Conservation (phyloP, 2,329 filamentous ascomycete species). For the Colletotrichum tropicale region DNA sequence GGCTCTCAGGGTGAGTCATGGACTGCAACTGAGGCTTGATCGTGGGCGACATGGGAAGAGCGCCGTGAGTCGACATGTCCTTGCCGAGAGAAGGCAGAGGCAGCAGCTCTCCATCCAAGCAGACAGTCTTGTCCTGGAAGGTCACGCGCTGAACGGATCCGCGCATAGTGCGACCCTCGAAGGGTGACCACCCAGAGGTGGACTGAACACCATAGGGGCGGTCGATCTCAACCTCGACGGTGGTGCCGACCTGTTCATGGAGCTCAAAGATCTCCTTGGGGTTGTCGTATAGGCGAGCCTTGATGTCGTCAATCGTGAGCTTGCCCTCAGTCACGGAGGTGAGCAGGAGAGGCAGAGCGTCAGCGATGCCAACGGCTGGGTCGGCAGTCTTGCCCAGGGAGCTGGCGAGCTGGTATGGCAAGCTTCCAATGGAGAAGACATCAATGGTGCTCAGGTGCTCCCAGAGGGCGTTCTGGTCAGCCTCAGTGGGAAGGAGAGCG, state of each 20-base stretch:
- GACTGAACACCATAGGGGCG: slow-evolving; percentile 66
- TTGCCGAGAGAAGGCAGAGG: slow-evolving; percentile 64
- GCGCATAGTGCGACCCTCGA: slow-evolving; percentile 70
- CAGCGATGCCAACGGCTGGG: slow-evolving; percentile 70
- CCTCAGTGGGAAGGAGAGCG: slow-evolving; percentile 66
- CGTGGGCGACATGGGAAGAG: slow-evolving; percentile 60
- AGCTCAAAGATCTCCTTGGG: slow-evolving; percentile 83
- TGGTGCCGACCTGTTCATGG: slow-evolving; percentile 77
- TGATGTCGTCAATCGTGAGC: slow-evolving; percentile 76
- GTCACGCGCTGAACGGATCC: slow-evolving; percentile 77
- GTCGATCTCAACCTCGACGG: slow-evolving; percentile 78
- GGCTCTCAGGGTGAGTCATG: slow-evolving; percentile 40
- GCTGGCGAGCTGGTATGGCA: slow-evolving; percentile 76
- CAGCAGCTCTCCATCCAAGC: slow-evolving; percentile 71
- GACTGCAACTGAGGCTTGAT: slow-evolving; percentile 55
- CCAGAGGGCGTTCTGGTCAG: slow-evolving; percentile 78
- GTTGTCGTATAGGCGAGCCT: slow-evolving; percentile 74
- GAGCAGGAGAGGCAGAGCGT: slow-evolving; percentile 75
- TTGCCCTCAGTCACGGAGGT: slow-evolving; percentile 77
- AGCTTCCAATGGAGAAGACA: slow-evolving; percentile 78
- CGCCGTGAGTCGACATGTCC: slow-evolving; percentile 76
- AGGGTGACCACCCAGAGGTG: slow-evolving; percentile 69
- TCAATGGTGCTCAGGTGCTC: slow-evolving; percentile 75
- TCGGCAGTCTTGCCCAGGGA: slow-evolving; percentile 57
- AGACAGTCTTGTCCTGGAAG: slow-evolving; percentile 76